Base-by-base conservation (phyloP, 371 early-diverging fungal genomes). In the Apophysomyces elegans region DNA sequence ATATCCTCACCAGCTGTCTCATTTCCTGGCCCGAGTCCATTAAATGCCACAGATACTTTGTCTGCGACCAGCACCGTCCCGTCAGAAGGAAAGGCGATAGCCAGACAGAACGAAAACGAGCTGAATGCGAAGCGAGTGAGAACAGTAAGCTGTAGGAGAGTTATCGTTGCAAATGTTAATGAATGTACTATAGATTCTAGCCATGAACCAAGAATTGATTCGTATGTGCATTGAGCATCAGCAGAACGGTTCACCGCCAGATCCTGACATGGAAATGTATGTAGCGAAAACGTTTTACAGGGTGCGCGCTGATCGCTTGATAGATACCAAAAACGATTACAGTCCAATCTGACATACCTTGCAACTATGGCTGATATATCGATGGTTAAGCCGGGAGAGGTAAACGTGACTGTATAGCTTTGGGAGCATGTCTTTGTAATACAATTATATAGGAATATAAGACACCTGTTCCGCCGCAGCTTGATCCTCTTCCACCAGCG, bases 281-380 rank as follows among this genome's bases (percentile, higher is more conserved):
- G 26, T 21, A 26, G 50, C 16, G 14, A 18, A 39, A 26, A 26
- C 32, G 36, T 45, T 32, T 26, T 3, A 50, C 37, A 14, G 36
- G 26, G 54, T 16, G 12, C 16, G 9, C 11, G 41, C 32, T 38
- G 38, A 43, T 41, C 44, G n/a, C 36, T 3, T 56, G 32, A 41
- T 45, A 86, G 84, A 63, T 86, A 86, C 65, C 83, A 84, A 73
- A 56, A 76, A 36, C 74, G 81, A 54, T 68, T 86, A 35, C 86
- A 84, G 63, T 78, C 79, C 1, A 86, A 86, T 62, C 67, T 86
- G 35, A 78, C 81, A 12, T 86, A 84, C 65, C 68, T 86, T 13
- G 84, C 86, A 12, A 79, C 82, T 5, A 83, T 86, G 73, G 86
- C 86, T 41, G 86, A 86, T 71, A 72, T 81, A 58, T 78, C 80